Conservation (phyloP, 257 asterid species). For the Eustoma russellianum region DNA sequence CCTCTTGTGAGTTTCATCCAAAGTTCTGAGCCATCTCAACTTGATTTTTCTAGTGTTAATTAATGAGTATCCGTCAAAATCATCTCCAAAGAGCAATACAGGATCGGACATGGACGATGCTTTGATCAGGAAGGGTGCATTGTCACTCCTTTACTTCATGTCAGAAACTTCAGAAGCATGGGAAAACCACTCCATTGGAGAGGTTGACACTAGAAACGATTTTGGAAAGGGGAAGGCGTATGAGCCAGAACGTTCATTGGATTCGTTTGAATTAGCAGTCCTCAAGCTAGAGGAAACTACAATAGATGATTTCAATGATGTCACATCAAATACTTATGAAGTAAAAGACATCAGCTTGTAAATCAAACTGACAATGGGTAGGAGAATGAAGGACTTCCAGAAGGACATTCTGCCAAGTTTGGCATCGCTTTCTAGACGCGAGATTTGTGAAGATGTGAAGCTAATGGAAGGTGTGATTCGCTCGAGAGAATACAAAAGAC, state of each 20-base stretch:
- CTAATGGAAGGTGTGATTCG: conserved; percentile 43
- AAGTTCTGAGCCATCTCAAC: conserved; percentile 16
- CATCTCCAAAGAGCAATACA: conserved; percentile 15
- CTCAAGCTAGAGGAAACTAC: conserved; percentile 40
- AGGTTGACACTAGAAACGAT: too few species aligned
- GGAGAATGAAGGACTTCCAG: conserved; percentile 59
- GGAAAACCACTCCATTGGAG: conserved; percentile 5
- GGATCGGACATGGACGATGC: conserved; percentile 14
- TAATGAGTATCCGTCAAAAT: too few species aligned
- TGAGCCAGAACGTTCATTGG: conserved; percentile 31
- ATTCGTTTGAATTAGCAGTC: conserved; percentile 33
- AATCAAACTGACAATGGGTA: conserved; percentile 41
- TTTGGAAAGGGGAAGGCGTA: too few species aligned
- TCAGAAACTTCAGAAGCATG: conserved; percentile 13
- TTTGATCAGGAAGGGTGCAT: conserved; percentile 27
- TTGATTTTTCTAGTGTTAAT: conserved; percentile 9
- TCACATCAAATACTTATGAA: conserved; percentile 31
- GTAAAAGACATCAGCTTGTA: conserved; percentile 15
- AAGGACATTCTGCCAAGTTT: conserved; percentile 48
- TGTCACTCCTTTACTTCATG: conserved; percentile 29
- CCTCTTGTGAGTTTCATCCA: conserved; percentile 8
- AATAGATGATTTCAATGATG: conserved; percentile 24
- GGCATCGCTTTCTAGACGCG: conserved; percentile 45
- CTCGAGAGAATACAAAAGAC: conserved; percentile 45
- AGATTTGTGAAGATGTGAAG: conserved; percentile 46